Evolutionary conservation across 352 stramenopile species (phyloP).

Genomic region (Phytophthora podocarpi): DNA sequence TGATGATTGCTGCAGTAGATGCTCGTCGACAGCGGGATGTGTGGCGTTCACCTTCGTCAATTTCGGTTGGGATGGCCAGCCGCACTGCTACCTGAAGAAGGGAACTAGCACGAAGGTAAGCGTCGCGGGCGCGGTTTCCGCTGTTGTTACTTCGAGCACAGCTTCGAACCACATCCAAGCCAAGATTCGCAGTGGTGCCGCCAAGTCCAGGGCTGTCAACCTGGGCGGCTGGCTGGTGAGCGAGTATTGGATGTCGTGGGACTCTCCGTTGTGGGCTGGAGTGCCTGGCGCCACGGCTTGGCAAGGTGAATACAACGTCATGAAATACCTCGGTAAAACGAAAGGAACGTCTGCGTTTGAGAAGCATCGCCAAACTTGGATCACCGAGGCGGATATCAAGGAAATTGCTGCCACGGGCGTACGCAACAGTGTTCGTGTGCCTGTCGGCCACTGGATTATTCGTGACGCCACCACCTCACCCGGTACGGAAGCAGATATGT

Average conservation of each 20-base stretch:
- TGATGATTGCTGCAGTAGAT: constrained; percentile 23
- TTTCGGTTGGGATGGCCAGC: constrained; percentile 26
- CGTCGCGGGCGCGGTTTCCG: constrained; percentile 23
- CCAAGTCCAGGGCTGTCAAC: constrained; percentile 21
- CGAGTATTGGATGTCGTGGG: constrained; percentile 26
- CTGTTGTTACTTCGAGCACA: constrained; percentile 19
- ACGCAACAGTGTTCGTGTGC: constrained; percentile 53
- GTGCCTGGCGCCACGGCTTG: not conserved
- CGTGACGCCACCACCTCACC: constrained; percentile 27
- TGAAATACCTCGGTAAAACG: constrained; percentile 11
- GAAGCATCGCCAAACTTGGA: constrained; percentile 16
- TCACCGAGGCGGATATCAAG: constrained; percentile 26
- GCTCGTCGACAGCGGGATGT: constrained; percentile 9
- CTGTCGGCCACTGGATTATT: constrained; percentile 53
- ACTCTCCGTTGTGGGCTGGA: constrained; percentile 8
- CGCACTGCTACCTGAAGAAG: constrained; percentile 41
- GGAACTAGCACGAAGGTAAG: constrained; percentile 17
- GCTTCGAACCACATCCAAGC: constrained; percentile 16
- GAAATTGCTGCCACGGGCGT: constrained; percentile 22
- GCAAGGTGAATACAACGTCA: constrained; percentile 19
- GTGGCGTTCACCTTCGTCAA: constrained; percentile 39
- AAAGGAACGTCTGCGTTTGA: constrained; percentile 19
- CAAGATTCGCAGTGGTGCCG: constrained; percentile 14
- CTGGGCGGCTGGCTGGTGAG: constrained; percentile 20
- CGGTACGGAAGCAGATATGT: constrained; percentile 24